Conservation (phyloP, 257 asterid species). For the Primulina tabacum region DNA sequence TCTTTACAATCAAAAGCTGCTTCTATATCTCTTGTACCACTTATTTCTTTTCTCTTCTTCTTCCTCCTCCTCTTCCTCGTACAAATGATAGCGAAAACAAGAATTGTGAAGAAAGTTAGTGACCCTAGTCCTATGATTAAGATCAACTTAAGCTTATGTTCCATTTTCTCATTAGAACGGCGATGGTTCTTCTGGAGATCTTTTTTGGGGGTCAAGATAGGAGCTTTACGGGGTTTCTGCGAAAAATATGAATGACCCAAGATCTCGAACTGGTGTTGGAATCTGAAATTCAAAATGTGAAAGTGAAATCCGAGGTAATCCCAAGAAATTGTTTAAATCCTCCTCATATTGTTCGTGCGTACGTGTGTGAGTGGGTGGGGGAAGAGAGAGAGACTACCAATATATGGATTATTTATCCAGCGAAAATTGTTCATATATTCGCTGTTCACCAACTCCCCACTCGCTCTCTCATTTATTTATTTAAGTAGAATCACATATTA, state of each 20-base stretch:
- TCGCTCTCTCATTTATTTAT: background rate
- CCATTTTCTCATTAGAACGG: slow-evolving; percentile 41
- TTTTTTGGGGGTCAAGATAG: slow-evolving; percentile 34
- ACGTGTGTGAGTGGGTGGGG: background rate
- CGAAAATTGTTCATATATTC: background rate
- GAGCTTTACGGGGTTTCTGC: slow-evolving; percentile 32
- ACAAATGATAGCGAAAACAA: slow-evolving; percentile 36
- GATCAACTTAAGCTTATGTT: slow-evolving; percentile 43
- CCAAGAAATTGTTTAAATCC: slow-evolving; percentile 11
- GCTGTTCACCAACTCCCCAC: background rate
- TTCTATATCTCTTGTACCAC: slow-evolving; percentile 47
- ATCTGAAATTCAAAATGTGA: slow-evolving; percentile 29
- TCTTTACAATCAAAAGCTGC: slow-evolving; percentile 38
- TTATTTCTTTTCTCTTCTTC: slow-evolving; percentile 30
- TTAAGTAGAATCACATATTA: no score
- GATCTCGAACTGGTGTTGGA: slow-evolving; percentile 45
- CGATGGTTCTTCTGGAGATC: slow-evolving; percentile 16
- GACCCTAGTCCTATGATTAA: slow-evolving; percentile 42
- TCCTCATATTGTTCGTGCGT: background rate
- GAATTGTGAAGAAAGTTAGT: slow-evolving; percentile 28
- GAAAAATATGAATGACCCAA: slow-evolving; percentile 33
- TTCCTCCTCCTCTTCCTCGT: slow-evolving; percentile 20
- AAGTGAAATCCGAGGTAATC: slow-evolving; percentile 23
- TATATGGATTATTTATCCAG: background rate
- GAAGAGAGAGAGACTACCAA: background rate